Conservation (phyloP, 2,329 filamentous ascomycete species). For the Myriosclerotinia duriaeana region DNA sequence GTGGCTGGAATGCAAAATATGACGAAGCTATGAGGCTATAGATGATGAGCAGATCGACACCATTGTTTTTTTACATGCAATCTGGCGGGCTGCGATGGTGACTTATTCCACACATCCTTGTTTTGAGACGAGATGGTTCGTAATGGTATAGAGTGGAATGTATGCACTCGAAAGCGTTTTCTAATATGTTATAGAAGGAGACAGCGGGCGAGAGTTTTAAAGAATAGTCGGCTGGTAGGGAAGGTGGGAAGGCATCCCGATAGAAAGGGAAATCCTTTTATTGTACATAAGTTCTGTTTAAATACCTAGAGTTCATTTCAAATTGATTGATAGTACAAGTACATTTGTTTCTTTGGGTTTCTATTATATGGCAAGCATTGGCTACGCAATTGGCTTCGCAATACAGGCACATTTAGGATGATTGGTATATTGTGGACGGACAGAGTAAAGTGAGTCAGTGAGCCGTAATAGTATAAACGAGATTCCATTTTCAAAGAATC, state of each 20-base stretch:
- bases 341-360: not conserved
- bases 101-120: not conserved
- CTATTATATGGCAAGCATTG: not conserved
- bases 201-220: not conserved
- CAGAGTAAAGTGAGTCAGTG: not conserved
- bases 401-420: not conserved
- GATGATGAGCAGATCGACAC: not conserved
- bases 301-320: slow-evolving; percentile 6
- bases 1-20: slow-evolving; percentile 10
- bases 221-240: not conserved
- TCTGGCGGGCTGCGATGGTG: not conserved
- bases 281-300: slow-evolving; percentile 24
- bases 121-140: slow-evolving; percentile 4
- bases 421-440: not conserved
- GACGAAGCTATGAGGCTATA: slow-evolving; percentile 14
- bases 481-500: not conserved
- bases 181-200: slow-evolving; percentile 4
- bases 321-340: slow-evolving; percentile 11
- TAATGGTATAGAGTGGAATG: not conserved
- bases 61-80: not conserved
- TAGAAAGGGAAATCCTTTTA: slow-evolving; percentile 12
- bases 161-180: slow-evolving; percentile 10
- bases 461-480: not conserved
- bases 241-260: not conserved
- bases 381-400: not conserved